Evolutionary conservation across 1,284 basidiomycete genomes (phyloP).

Genomic region (Cystobasidiaceae sp.): DNA sequence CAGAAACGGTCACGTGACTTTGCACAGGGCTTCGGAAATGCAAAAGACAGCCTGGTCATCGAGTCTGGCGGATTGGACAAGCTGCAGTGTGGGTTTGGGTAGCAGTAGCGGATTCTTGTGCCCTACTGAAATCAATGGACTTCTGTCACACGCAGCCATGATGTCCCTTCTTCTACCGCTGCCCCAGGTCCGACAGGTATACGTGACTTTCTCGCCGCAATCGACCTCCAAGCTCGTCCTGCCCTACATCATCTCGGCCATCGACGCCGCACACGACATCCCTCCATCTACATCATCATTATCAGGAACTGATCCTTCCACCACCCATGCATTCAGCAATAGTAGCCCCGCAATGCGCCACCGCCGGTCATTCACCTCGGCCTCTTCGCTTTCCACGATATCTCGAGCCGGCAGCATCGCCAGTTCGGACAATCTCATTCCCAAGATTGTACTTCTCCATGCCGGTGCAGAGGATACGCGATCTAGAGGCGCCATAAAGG

Average conservation of each 20-base stretch:
- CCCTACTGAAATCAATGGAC: too few species aligned
- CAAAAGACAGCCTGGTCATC: conserved; percentile 3
- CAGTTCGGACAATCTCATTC: neutral
- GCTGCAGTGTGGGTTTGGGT: neutral
- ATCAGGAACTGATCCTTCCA: neutral
- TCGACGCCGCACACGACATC: neutral
- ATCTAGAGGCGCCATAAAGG: neutral
- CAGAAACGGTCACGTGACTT: conserved; percentile 28
- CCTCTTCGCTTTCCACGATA: conserved; percentile 3
- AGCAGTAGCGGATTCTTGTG: too few species aligned
- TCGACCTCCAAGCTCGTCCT: neutral
- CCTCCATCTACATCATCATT: too few species aligned
- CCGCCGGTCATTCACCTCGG: conserved; percentile 11
- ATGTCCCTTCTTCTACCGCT: conserved; percentile 3
- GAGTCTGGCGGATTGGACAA: conserved; percentile 8
- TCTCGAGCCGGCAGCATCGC: conserved; percentile 4
- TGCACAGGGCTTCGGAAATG: conserved; percentile 9
- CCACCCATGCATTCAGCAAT: neutral
- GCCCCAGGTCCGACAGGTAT: conserved; percentile 22
- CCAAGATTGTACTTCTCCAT: conserved; percentile 10
- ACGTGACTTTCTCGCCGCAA: neutral
- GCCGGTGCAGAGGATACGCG: neutral
- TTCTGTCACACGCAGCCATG: neutral
- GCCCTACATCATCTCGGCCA: conserved; percentile 8
- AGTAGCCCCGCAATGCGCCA: conserved; percentile 12